Evolutionary conservation across 1,284 basidiomycete genomes (phyloP), one percentile per base, ranked within the genome.

Genomic region (Cystobasidium pallidum): DNA sequence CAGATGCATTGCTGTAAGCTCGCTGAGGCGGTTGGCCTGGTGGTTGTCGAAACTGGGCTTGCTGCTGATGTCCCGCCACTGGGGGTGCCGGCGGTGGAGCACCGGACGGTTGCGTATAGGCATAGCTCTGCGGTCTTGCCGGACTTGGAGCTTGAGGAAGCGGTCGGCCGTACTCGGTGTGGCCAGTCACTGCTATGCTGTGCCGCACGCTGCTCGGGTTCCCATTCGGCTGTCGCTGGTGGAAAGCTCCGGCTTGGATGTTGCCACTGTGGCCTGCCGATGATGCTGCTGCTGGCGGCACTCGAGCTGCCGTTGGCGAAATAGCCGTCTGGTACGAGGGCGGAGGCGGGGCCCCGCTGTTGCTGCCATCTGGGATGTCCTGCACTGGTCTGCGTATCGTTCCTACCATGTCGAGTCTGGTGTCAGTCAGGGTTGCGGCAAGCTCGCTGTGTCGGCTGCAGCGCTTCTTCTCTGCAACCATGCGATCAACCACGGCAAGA

Each of bases 321-420:
- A 36, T 45, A 15, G 66, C 66, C 15, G 66, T 55, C 28, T 45
- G 39, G 43, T 68, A 68, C 32, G 66, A 68, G 0, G 66, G 66
- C 55, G 66, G 65, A 10, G 65, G 66, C 13, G 66, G 66, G 15
- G 49, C 55, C 24, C 24, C 66, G 6, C 64, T 36, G 21, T 43
- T 34, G 51, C 64, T 34, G 64, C 32, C 24, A 8, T 52, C 36
- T 51, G 49, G 21, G 21, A 34, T 19, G 4, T 54, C 64, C 30
- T 45, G 64, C 28, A 66, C 19, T 34, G 64, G 64, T 54, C 64
- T 36, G 15, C 64, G 49, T 66, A 66, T 66, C 21, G 64, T 66
- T 21, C 64, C 64, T 32, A 57, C 51, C 64, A 66, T 66, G 2
- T 39, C 36, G 19, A 52, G 41, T 34, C 10, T 30, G 30, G 30